These are phyloP conservation scores for Tubosaeta sp. DNA, from an alignment of 768 basidiomycete genomes.

Conservation along the genomic window DNA sequence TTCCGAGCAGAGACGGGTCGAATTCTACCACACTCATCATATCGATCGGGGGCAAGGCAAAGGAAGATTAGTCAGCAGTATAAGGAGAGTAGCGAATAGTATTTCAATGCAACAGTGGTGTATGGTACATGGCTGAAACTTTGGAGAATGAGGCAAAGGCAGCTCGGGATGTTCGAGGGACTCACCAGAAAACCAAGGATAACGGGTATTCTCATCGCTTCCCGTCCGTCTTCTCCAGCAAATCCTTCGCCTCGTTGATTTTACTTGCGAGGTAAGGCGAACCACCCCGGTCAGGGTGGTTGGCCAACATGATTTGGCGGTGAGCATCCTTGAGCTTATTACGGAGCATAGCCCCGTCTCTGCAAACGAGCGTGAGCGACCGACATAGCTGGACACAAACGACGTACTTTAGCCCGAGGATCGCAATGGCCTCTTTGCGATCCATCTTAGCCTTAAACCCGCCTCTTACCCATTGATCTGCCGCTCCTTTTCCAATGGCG, in stretches of 20 bases:
- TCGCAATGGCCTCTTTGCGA: constrained; percentile 83
- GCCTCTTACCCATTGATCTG: constrained; percentile 86
- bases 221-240: constrained; percentile 77
- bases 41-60: background rate
- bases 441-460: constrained; percentile 98
- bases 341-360: constrained; percentile 78
- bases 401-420: constrained; percentile 89
- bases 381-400: background rate
- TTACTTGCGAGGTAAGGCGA: constrained; percentile 98
- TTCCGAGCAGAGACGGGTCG: constrained; percentile 71
- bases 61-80: constrained; percentile 17
- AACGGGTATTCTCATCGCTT: constrained; percentile 27
- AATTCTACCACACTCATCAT: constrained; percentile 43
- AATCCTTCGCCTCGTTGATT: constrained; percentile 97
- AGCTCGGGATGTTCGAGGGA: background rate
- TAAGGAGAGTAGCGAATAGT: constrained; percentile 11
- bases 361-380: constrained; percentile 29
- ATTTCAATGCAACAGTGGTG: constrained; percentile 15
- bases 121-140: constrained; percentile 19
- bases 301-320: constrained; percentile 94
- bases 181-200: constrained; percentile 10
- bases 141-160: background rate
- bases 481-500: constrained; percentile 51
- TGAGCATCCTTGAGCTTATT: constrained; percentile 89
- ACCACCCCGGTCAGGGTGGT: constrained; percentile 97